Percentiles rank a stretch among this genome's conserved stretches.
Conservation (phyloP, 2,329 filamentous ascomycete species). For the Fusarium zealandicum region DNA sequence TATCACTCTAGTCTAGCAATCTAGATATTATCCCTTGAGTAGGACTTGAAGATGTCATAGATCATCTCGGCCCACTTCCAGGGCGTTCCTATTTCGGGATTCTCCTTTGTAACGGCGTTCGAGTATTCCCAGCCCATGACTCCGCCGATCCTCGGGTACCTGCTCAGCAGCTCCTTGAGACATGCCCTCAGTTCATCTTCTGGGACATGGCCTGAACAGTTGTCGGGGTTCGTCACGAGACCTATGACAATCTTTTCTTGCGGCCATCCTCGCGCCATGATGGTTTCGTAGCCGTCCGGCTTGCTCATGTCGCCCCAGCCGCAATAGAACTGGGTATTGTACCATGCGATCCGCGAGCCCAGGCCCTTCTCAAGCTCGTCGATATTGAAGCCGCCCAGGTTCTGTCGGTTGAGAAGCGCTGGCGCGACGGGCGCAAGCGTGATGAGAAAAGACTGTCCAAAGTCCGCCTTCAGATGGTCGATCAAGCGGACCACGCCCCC, state of each 20-base stretch:
- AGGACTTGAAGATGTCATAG: constrained; percentile 37
- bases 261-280: constrained; percentile 69
- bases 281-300: constrained; percentile 52
- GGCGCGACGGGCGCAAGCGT: constrained; percentile 82
- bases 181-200: constrained; percentile 54
- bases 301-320: constrained; percentile 71
- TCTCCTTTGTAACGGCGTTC: constrained; percentile 65
- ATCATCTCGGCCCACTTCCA: constrained; percentile 74
- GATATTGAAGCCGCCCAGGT: constrained; percentile 83
- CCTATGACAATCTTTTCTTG: constrained; percentile 77
- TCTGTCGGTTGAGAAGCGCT: constrained; percentile 62
- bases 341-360: constrained; percentile 74
- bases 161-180: constrained; percentile 48
- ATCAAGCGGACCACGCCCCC: constrained; percentile 69
- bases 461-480: constrained; percentile 70
- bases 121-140: constrained; percentile 95
- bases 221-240: constrained; percentile 75
- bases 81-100: constrained; percentile 52
- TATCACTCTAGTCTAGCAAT: background rate
- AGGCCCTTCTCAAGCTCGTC: constrained; percentile 69
- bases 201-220: constrained; percentile 62
- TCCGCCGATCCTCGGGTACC: constrained; percentile 76
- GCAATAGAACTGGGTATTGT: constrained; percentile 89
- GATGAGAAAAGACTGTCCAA: constrained; percentile 73
- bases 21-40: too few relatives aligned